A percentile compares a stretch with the other conserved stretches of the same genome.
phyloP scores from a whole-genome alignment of 257 asterid species.

The Solanum pimpinellifolium region DNA sequence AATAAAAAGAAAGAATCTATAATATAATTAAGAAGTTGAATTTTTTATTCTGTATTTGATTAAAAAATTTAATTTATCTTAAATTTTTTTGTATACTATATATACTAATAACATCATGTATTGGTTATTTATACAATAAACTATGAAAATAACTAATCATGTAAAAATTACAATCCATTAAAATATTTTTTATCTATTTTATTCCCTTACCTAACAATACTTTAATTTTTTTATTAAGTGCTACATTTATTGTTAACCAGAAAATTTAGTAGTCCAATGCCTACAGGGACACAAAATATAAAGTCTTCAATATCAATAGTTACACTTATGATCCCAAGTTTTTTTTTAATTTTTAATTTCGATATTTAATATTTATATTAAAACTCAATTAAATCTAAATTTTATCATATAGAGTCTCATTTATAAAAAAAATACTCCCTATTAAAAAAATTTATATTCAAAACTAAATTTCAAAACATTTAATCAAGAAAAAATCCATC shows the following conservation, averaged over 20 bases:
- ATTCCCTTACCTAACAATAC: neutral
- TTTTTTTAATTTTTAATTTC: too few relatives aligned
- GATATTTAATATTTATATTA: too few relatives aligned
- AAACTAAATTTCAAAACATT: neutral
- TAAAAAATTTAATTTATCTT: too few relatives aligned
- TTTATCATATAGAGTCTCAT: rapidly evolving
- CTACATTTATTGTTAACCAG: neutral
- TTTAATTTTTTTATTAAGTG: neutral
- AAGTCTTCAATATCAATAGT: neutral
- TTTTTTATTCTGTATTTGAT: too few relatives aligned
- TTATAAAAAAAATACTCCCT: rapidly evolving
- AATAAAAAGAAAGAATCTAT: neutral
- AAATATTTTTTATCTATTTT: neutral
- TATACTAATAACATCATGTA: too few relatives aligned
- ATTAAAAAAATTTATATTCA: neutral
- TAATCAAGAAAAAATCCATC: too few relatives aligned
- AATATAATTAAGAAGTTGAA: too few relatives aligned
- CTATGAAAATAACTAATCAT: neutral
- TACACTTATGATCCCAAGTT: neutral
- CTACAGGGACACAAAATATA: neutral
- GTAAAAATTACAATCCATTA: neutral
- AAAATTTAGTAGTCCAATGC: neutral
- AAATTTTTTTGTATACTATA: too few relatives aligned
- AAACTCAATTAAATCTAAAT: neutral
- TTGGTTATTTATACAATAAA: neutral